These are phyloP conservation scores for Suillus weaverae DNA, from an alignment of 768 basidiomycete species.

Conservation along the genomic window DNA sequence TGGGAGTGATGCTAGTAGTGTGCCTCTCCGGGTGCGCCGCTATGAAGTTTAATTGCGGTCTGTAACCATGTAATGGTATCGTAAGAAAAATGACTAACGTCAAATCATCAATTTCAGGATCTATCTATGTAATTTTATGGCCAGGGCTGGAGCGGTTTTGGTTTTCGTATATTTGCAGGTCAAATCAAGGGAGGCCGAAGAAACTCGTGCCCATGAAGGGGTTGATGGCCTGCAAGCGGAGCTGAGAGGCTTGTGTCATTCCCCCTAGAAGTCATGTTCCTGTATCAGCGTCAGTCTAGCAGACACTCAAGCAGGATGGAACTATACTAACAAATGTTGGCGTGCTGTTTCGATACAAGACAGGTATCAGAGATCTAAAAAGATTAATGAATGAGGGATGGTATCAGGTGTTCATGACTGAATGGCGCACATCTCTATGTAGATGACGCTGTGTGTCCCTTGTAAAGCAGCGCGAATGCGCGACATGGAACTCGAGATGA, in stretches of 20 bases:
- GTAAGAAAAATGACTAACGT: background rate
- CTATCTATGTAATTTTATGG: background rate
- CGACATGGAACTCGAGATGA: background rate
- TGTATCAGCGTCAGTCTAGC: background rate
- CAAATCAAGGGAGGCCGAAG: background rate
- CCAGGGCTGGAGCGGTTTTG: background rate
- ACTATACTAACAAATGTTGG: background rate
- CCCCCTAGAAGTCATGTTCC: background rate
- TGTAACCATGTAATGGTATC: background rate
- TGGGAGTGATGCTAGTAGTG: slow-evolving; percentile 12
- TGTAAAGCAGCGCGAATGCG: background rate
- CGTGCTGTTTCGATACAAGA: background rate
- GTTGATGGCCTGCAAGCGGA: background rate
- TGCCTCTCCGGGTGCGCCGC: slow-evolving; percentile 15
- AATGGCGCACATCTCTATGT: background rate
- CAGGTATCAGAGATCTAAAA: too few relatives aligned
- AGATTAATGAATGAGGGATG: background rate
- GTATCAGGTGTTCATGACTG: background rate
- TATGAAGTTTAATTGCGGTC: background rate
- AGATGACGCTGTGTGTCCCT: background rate
- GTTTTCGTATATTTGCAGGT: background rate
- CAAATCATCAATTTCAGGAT: background rate
- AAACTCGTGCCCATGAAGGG: background rate
- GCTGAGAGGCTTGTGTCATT: background rate
- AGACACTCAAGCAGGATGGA: background rate